These are phyloP conservation scores for Salix purpurea DNA, from an alignment of 345 rosid genomes.

Conservation along the genomic window DNA sequence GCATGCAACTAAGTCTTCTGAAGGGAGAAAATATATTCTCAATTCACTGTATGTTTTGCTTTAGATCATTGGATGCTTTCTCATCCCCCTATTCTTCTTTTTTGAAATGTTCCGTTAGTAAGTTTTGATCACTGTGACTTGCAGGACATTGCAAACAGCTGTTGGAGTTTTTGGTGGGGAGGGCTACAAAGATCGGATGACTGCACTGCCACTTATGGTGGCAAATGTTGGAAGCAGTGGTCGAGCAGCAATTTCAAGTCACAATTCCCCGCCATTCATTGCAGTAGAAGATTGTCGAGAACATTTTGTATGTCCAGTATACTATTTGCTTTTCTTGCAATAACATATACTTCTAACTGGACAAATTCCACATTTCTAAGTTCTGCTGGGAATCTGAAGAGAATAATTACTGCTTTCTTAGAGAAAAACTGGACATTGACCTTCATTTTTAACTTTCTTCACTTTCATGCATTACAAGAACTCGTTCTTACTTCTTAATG, in stretches of 20 bases:
- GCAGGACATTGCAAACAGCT: slow-evolving; percentile 94
- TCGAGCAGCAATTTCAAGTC: slow-evolving; percentile 80
- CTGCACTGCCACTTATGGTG: slow-evolving; percentile 73
- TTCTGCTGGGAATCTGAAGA: not conserved
- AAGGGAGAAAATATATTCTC: not conserved
- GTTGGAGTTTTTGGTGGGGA: slow-evolving; percentile 96
- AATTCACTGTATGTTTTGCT: not conserved
- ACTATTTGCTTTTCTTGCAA: not conserved
- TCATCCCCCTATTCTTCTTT: not conserved
- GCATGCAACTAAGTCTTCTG: not conserved
- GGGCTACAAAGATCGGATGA: slow-evolving; percentile 57
- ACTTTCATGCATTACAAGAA: not conserved
- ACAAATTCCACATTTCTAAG: not conserved
- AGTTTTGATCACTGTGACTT: slow-evolving; percentile 17
- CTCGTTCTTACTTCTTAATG: not conserved
- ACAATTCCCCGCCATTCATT: slow-evolving; percentile 65
- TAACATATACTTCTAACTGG: not conserved
- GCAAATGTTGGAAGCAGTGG: slow-evolving; percentile 84
- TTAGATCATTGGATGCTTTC: not conserved
- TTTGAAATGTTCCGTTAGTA: not conserved
- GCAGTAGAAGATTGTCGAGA: slow-evolving; percentile 90
- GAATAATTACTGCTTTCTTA: not conserved
- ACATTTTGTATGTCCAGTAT: slow-evolving; percentile 60
- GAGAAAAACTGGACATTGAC: not conserved
- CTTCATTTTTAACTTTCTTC: not conserved